Conservation (phyloP, 106 monocot genomes). For the Dendrobium nobile region DNA sequence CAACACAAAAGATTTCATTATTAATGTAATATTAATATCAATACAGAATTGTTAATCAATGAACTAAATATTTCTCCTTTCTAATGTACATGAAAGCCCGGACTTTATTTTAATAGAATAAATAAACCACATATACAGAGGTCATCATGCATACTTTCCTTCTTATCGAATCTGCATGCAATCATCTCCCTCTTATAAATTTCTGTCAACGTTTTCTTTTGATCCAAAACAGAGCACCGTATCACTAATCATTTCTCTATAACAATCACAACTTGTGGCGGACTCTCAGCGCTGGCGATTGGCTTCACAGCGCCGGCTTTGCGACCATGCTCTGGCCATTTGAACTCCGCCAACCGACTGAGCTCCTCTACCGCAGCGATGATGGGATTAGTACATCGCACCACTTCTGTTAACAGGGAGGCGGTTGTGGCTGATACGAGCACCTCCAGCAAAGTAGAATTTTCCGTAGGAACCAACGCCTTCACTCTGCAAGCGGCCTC, state of each 20-base stretch:
- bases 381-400: slow-evolving; percentile 10
- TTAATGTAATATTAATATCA: too few relatives aligned
- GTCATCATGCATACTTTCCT: background rate
- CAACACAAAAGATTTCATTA: too few relatives aligned
- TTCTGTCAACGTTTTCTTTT: too few relatives aligned
- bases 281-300: slow-evolving; percentile 9
- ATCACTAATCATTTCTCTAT: slow-evolving; percentile 4
- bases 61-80: too few relatives aligned
- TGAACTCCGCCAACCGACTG: slow-evolving; percentile 33
- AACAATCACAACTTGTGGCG: slow-evolving; percentile 10
- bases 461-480: slow-evolving; percentile 4
- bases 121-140: background rate
- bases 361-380: slow-evolving; percentile 39
- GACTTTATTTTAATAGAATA: too few relatives aligned
- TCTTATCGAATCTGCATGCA: background rate
- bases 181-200: background rate
- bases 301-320: slow-evolving; percentile 19
- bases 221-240: too few relatives aligned
- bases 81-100: too few relatives aligned
- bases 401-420: slow-evolving; percentile 49
- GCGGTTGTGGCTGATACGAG: slow-evolving; percentile 28
- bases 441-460: slow-evolving; percentile 13
- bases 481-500: slow-evolving; percentile 15
- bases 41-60: too few relatives aligned
- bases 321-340: slow-evolving; percentile 4